These are phyloP conservation scores for Fusarium devonianum DNA, from an alignment of 2,329 filamentous ascomycete species.

Conservation along the genomic window DNA sequence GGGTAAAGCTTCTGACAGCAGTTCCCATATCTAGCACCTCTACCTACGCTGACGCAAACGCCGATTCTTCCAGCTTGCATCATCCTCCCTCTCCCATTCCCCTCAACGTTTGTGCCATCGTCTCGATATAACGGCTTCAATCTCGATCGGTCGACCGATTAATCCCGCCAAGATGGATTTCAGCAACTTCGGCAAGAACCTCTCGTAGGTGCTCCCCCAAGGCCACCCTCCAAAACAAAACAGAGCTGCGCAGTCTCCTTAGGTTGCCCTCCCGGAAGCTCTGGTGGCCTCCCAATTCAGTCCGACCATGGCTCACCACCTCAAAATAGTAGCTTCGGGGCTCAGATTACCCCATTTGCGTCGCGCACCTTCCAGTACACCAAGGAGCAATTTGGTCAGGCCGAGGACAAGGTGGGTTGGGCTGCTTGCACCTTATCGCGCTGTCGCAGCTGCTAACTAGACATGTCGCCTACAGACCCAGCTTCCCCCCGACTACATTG, in stretches of 20 bases:
- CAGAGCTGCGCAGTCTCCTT: constrained; percentile 24
- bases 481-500: constrained; percentile 95
- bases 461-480: constrained; percentile 70
- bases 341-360: constrained; percentile 89
- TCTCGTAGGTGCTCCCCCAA: constrained; percentile 55
- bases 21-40: constrained; percentile 38
- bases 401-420: constrained; percentile 81
- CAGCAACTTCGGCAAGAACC: constrained; percentile 64
- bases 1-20: constrained; percentile 42
- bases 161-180: constrained; percentile 59
- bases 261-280: constrained; percentile 17
- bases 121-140: constrained; percentile 4
- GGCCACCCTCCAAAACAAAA: constrained; percentile 9
- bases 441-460: constrained; percentile 24
- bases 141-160: constrained; percentile 8
- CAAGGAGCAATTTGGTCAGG: constrained; percentile 95
- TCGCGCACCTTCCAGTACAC: constrained; percentile 96
- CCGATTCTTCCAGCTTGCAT: constrained; percentile 18
- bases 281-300: constrained; percentile 17
- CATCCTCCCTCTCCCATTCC: constrained; percentile 27
- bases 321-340: constrained; percentile 66
- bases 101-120: constrained; percentile 13
- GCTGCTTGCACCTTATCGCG: constrained; percentile 13
- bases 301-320: constrained; percentile 28
- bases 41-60: constrained; percentile 37